Evolutionary conservation across 495 filamentous ascomycete species (phyloP).

Genomic region (Talaromyces liani): DNA sequence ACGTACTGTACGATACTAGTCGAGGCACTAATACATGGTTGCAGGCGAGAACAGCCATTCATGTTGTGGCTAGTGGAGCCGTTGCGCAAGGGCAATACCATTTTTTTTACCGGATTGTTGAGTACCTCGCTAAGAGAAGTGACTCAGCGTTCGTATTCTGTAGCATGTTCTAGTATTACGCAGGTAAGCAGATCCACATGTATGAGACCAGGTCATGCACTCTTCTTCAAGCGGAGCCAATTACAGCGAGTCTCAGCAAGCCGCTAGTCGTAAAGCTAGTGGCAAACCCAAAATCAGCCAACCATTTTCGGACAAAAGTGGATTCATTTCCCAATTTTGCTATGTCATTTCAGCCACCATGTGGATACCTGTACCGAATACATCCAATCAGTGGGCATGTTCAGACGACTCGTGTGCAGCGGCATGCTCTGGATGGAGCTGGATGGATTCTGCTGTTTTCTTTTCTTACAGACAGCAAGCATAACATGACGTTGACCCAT

Average conservation of each 20-base stretch:
- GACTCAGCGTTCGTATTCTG: background rate
- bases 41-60: background rate
- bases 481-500: background rate
- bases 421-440: background rate
- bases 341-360: background rate
- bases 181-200: background rate
- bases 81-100: constrained; percentile 1
- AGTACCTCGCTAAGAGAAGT: background rate
- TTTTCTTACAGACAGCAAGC: background rate
- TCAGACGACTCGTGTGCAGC: background rate
- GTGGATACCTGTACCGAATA: background rate
- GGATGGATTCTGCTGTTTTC: background rate
- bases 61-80: background rate
- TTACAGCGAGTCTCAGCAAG: background rate
- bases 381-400: background rate
- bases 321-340: background rate
- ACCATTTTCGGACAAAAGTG: background rate
- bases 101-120: background rate
- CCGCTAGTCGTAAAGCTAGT: background rate
- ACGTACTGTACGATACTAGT: background rate
- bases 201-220: background rate
- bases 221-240: background rate
- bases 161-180: background rate
- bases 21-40: background rate
- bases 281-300: background rate